Conservation (phyloP, 805 yeast genomes). For the Clavispora fructus region DNA sequence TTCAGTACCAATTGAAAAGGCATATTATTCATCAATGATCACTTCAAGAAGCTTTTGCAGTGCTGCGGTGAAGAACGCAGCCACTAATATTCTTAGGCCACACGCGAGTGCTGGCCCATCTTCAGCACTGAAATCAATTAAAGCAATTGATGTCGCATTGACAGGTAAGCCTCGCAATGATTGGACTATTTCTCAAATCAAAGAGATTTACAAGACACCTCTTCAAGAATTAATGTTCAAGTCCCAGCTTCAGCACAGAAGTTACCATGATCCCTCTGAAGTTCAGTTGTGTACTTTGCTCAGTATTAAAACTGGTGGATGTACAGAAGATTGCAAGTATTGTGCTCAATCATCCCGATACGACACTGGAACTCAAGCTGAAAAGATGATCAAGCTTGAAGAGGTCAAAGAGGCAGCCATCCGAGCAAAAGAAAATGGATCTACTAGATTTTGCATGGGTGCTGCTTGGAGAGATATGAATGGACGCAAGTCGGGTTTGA, state of each 20-base stretch:
- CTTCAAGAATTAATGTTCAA: conserved; percentile 53
- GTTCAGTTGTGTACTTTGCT: conserved; percentile 73
- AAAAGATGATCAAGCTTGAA: conserved; percentile 55
- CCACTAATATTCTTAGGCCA: conserved; percentile 1
- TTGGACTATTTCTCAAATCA: conserved; percentile 62
- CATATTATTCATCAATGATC: background rate
- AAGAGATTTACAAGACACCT: conserved; percentile 60
- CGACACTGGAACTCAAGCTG: conserved; percentile 68
- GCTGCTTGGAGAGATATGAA: conserved; percentile 87
- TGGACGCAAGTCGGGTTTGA: conserved; percentile 66
- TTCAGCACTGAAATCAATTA: background rate
- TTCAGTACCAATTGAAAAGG: background rate
- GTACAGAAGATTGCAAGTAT: conserved; percentile 77
- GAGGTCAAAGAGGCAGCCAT: conserved; percentile 60
- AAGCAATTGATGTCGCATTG: background rate
- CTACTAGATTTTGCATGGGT: conserved; percentile 79
- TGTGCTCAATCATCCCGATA: conserved; percentile 73
- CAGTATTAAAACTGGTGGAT: conserved; percentile 75
- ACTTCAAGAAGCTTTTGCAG: background rate
- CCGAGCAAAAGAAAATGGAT: conserved; percentile 63
- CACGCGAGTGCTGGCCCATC: background rate
- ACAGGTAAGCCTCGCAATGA: conserved; percentile 12
- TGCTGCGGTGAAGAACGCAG: background rate
- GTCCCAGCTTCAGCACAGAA: conserved; percentile 64
- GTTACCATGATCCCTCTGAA: conserved; percentile 60